These are phyloP conservation scores for Helianthus annuus DNA, from an alignment of 129 eudicot species.

Conservation along the genomic window DNA sequence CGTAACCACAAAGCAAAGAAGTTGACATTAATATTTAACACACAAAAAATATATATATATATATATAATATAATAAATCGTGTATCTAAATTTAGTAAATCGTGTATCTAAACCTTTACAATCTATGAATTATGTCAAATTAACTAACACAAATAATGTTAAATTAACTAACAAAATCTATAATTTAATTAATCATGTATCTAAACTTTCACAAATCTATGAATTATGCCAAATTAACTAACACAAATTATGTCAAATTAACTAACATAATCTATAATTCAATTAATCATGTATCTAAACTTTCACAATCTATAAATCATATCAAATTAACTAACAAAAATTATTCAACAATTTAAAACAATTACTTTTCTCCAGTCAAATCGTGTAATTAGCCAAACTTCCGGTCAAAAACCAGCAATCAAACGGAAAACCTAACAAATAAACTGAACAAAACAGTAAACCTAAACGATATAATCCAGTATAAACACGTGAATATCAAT, in stretches of 20 bases:
- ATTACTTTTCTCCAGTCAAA: background rate
- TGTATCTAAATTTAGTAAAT: no score
- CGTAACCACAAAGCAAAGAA: constrained; percentile 26
- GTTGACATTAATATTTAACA: constrained; percentile 28
- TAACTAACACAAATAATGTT: background rate
- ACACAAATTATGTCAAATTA: background rate
- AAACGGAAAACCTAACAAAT: background rate
- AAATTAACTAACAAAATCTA: background rate
- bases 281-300: no score
- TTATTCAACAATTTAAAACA: background rate
- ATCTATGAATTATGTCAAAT: background rate
- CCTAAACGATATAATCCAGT: background rate
- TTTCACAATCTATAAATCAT: background rate
- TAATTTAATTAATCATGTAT: background rate
- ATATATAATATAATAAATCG: background rate
- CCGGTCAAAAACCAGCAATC: constrained; percentile 21
- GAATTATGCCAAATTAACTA: background rate
- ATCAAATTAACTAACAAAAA: background rate
- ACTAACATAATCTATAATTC: background rate
- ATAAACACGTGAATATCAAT: background rate
- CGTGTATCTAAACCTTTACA: no score
- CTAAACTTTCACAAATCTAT: background rate
- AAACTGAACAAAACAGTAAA: constrained; percentile 3
- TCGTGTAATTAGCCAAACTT: constrained; percentile 19
- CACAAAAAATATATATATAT: background rate